Evolutionary conservation across 1,139 yeast genomes (phyloP).

Genomic region (Taphrina sp.): DNA sequence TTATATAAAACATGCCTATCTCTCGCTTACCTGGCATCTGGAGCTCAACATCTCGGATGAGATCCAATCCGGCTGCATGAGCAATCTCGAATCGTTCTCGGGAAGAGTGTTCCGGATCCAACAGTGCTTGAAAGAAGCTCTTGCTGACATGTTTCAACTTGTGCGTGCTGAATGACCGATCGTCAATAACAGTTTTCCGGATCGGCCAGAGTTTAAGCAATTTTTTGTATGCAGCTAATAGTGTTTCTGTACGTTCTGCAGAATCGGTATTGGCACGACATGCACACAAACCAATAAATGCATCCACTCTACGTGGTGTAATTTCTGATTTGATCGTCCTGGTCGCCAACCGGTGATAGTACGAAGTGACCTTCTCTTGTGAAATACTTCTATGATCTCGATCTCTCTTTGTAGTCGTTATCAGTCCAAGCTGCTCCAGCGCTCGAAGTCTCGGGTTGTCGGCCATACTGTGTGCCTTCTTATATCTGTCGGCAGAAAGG

Average conservation of each 20-base stretch:
- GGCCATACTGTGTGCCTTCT: too few species aligned
- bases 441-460: too few species aligned
- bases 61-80: not conserved
- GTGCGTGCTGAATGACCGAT: too few species aligned
- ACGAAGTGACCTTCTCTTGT: not conserved
- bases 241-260: too few species aligned
- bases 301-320: conserved; percentile 6
- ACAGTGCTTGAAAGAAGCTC: too few species aligned
- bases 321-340: not conserved
- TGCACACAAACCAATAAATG: conserved; percentile 9
- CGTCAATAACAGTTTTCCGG: too few species aligned
- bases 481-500: too few species aligned
- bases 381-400: too few species aligned
- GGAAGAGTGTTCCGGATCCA: not conserved
- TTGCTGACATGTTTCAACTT: not conserved
- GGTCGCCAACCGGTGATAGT: conserved; percentile 8
- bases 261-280: not conserved
- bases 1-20: not conserved
- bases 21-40: not conserved
- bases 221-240: conserved; percentile 2
- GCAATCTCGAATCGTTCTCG: not conserved
- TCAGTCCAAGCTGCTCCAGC: too few species aligned
- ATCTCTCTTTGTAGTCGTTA: too few species aligned
- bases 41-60: not conserved
- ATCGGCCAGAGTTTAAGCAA: conserved; percentile 23